Evolutionary conservation across 2,329 filamentous ascomycete species (phyloP).

Genomic region (Xylariaceae sp.): DNA sequence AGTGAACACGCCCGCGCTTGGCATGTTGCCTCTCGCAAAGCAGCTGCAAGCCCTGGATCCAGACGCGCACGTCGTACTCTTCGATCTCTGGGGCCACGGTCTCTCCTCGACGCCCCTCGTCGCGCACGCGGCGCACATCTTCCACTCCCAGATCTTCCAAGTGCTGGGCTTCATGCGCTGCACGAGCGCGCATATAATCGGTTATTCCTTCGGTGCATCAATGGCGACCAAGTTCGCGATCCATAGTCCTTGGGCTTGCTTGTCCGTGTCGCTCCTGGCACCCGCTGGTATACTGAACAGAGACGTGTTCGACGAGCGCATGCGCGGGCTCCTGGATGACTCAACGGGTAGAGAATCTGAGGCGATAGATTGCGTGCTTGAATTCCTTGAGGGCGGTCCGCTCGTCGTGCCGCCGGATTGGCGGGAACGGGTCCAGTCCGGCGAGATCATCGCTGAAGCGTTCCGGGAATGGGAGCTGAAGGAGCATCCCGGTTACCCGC

Average conservation of each 20-base stretch:
- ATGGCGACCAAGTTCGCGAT: conserved; percentile 11
- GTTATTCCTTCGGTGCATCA: conserved; percentile 24
- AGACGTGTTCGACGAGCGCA: background rate
- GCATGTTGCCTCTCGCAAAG: conserved; percentile 16
- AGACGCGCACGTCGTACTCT: conserved; percentile 16
- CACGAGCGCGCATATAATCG: conserved; percentile 17
- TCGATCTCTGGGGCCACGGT: conserved; percentile 27
- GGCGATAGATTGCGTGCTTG: conserved; percentile 1
- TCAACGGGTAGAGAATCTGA: conserved; percentile 10
- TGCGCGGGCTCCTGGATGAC: conserved; percentile 5
- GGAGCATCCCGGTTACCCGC: conserved; percentile 11
- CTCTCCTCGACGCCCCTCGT: conserved; percentile 17
- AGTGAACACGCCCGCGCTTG: conserved; percentile 23
- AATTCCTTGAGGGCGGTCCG: conserved; percentile 19
- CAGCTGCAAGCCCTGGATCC: conserved; percentile 9
- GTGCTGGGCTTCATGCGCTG: conserved; percentile 11
- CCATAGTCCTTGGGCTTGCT: background rate
- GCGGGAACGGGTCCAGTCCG: conserved; percentile 7
- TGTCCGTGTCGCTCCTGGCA: conserved; percentile 13
- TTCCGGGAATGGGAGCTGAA: conserved; percentile 21
- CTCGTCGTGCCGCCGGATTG: conserved; percentile 25
- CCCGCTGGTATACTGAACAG: conserved; percentile 12
- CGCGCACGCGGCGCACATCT: conserved; percentile 19
- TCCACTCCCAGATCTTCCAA: conserved; percentile 25
- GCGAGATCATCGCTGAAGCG: conserved; percentile 23